A percentile compares a stretch with the other conserved stretches of the same genome.
These are phyloP conservation scores for Colletotrichum sp. DNA, from an alignment of 2,329 filamentous ascomycete genomes.

Conservation along the genomic window DNA sequence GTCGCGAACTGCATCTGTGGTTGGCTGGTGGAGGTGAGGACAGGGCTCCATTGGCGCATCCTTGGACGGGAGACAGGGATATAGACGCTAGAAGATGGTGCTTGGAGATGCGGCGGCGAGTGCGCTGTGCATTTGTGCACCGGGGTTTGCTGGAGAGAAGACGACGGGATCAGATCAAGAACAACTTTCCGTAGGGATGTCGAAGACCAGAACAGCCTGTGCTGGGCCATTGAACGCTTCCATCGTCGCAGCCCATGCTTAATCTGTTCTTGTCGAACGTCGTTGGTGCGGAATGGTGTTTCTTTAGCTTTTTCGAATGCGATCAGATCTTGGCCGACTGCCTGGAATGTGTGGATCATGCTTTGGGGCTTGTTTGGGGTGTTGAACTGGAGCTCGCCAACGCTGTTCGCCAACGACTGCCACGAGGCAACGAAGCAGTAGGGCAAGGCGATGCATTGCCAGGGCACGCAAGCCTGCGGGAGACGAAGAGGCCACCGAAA, in stretches of 20 bases:
- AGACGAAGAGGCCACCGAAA: neutral
- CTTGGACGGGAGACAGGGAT: conserved; percentile 16
- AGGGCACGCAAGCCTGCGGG: neutral
- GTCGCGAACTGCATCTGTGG: neutral
- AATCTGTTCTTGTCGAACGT: neutral
- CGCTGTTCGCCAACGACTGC: neutral
- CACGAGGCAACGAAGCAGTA: neutral
- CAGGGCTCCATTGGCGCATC: conserved; percentile 6
- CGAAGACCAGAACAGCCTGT: neutral
- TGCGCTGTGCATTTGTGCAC: neutral
- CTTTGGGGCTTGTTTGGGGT: conserved; percentile 13
- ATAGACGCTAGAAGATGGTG: neutral
- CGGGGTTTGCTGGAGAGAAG: neutral
- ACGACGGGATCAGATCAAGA: neutral
- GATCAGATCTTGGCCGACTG: conserved; percentile 19
- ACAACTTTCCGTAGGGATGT: neutral
- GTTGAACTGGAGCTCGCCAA: neutral
- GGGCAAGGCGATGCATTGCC: neutral
- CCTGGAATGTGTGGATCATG: conserved; percentile 19
- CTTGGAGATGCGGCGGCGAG: neutral
- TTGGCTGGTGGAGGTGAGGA: neutral
- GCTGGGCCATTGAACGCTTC: neutral
- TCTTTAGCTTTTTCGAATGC: conserved; percentile 6
- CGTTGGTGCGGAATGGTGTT: neutral
- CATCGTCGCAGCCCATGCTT: neutral